These are phyloP conservation scores for Pythium brachiatum DNA, from an alignment of 352 stramenopile species.

Conservation along the genomic window DNA sequence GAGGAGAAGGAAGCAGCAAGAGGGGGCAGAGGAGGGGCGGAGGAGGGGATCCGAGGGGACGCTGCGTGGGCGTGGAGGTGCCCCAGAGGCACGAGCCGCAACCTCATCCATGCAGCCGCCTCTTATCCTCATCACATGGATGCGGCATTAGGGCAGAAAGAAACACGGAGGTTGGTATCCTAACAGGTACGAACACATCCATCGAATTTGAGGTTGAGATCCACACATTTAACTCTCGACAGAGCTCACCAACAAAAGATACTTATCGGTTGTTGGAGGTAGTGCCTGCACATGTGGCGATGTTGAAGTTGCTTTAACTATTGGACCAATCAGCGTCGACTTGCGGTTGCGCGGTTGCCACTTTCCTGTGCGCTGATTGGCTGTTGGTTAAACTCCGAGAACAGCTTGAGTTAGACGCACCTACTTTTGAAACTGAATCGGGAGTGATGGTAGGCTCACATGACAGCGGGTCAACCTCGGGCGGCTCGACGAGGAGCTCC, in stretches of 20 bases:
- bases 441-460: constrained; percentile 34
- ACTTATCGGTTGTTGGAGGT: background rate
- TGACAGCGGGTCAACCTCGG: constrained; percentile 20
- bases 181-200: background rate
- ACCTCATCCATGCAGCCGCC: too few relatives aligned
- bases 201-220: too few relatives aligned
- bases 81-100: too few relatives aligned
- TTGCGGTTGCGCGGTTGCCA: background rate
- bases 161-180: constrained; percentile 16
- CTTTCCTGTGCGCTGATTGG: constrained; percentile 26
- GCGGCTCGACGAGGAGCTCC: background rate
- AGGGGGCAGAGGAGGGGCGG: background rate
- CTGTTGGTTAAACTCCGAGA: constrained; percentile 29
- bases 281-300: background rate
- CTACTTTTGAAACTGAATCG: constrained; percentile 12
- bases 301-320: constrained; percentile 18
- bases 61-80: too few relatives aligned
- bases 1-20: background rate
- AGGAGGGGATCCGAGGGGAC: too few relatives aligned
- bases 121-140: constrained; percentile 6
- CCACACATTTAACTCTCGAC: too few relatives aligned
- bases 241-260: too few relatives aligned
- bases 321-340: constrained; percentile 12
- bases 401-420: too few relatives aligned
- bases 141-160: constrained; percentile 10